phyloP scores from a whole-genome alignment of 306 rosid species.

The Acacia acuminata region DNA sequence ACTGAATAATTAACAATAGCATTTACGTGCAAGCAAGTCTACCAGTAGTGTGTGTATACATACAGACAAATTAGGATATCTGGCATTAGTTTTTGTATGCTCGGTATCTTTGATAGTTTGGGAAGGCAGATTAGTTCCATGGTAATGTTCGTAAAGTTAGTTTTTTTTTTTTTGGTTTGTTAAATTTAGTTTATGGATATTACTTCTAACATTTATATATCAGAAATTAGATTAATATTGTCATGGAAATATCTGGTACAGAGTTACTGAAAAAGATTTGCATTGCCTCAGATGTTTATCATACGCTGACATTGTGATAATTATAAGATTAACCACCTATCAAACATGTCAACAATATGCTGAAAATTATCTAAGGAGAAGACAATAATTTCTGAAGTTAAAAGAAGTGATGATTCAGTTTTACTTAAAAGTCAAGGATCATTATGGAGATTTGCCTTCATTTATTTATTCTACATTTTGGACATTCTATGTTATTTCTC shows the following conservation, averaged over 20 bases:
- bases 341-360: not conserved
- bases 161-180: too few species aligned
- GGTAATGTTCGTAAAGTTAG: not conserved
- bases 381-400: not conserved
- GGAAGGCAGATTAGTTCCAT: not conserved
- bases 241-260: not conserved
- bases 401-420: not conserved
- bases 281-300: not conserved
- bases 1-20: not conserved
- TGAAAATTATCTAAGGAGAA: not conserved
- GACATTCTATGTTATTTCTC: not conserved
- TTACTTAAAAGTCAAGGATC: not conserved
- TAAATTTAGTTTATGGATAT: not conserved
- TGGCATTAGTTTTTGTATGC: not conserved
- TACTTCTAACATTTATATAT: not conserved
- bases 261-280: not conserved
- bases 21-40: not conserved
- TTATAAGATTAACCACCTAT: not conserved
- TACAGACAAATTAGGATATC: not conserved
- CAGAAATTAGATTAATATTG: not conserved
- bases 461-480: not conserved
- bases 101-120: not conserved
- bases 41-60: not conserved
- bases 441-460: not conserved
- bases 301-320: not conserved